Percentiles rank a stretch among this genome's conserved stretches.
Evolutionary conservation across 441 rosid species (phyloP).

Genomic region (Croton setiger): DNA sequence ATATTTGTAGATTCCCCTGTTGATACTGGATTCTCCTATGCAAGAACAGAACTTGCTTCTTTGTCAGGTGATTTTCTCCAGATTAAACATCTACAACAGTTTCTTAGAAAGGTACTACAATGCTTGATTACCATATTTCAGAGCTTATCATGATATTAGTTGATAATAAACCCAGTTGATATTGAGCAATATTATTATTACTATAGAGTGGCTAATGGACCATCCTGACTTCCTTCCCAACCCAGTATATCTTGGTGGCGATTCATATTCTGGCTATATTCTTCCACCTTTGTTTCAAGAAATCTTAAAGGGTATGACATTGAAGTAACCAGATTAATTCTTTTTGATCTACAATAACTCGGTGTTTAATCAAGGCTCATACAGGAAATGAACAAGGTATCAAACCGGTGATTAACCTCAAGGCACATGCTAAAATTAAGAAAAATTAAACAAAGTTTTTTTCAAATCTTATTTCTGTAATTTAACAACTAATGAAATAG

Average conservation of each 20-base stretch:
- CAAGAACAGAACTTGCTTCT: constrained; percentile 33
- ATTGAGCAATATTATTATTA: background rate
- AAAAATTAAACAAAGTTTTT: too few relatives aligned
- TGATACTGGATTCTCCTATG: constrained; percentile 68
- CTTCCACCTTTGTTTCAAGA: constrained; percentile 50
- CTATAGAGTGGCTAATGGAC: constrained; percentile 48
- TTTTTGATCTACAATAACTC: too few relatives aligned
- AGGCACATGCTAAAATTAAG: too few relatives aligned
- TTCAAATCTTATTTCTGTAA: too few relatives aligned
- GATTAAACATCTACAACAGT: constrained; percentile 34
- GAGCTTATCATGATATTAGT: background rate
- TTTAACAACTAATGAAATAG: too few relatives aligned
- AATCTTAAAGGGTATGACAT: constrained; percentile 50
- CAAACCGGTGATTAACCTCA: too few relatives aligned
- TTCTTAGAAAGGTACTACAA: constrained; percentile 62
- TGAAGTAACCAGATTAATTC: too few relatives aligned
- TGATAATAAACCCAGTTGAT: background rate
- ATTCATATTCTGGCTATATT: constrained; percentile 60
- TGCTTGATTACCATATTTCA: too few relatives aligned
- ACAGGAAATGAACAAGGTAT: too few relatives aligned
- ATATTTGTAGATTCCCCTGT: constrained; percentile 66
- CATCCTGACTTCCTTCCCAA: constrained; percentile 48
- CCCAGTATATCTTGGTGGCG: constrained; percentile 59
- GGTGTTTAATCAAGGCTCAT: too few relatives aligned
- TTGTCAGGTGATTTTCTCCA: constrained; percentile 44